Conservation (phyloP, 176 grass and related monocot species). For the Bothriochloa decipiens region DNA sequence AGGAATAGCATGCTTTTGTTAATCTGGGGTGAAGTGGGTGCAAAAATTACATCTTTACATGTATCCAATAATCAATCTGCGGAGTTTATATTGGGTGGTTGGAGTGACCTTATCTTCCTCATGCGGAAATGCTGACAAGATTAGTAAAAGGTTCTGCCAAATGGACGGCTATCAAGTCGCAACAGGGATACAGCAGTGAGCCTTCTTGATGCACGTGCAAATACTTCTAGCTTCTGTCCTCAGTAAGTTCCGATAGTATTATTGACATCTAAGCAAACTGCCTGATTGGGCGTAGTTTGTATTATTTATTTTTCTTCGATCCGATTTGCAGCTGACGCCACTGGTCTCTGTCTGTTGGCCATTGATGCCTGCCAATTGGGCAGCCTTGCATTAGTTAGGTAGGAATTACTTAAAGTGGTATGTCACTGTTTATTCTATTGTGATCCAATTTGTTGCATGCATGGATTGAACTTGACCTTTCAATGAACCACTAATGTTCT, state of each 20-base stretch:
- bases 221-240: neutral
- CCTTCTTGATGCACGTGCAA: conserved; percentile 10
- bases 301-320: neutral
- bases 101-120: neutral
- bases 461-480: neutral
- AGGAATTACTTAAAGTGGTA: neutral
- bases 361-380: neutral
- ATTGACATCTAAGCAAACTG: neutral
- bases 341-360: neutral
- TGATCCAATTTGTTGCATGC: neutral
- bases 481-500: conserved; percentile 10
- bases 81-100: conserved; percentile 9
- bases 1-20: conserved; percentile 17
- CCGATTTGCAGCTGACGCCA: neutral
- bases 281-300: neutral
- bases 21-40: conserved; percentile 26
- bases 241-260: conserved; percentile 7
- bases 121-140: conserved; percentile 13
- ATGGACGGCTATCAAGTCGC: neutral
- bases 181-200: neutral
- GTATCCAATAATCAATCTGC: neutral
- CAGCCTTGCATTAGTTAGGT: conserved; percentile 32
- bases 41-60: conserved; percentile 4
- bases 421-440: neutral
- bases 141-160: neutral